A percentile compares a stretch with the other conserved stretches of the same genome.
phyloP scores from a whole-genome alignment of 23 red algal species.

The Gracilaria caudata region DNA sequence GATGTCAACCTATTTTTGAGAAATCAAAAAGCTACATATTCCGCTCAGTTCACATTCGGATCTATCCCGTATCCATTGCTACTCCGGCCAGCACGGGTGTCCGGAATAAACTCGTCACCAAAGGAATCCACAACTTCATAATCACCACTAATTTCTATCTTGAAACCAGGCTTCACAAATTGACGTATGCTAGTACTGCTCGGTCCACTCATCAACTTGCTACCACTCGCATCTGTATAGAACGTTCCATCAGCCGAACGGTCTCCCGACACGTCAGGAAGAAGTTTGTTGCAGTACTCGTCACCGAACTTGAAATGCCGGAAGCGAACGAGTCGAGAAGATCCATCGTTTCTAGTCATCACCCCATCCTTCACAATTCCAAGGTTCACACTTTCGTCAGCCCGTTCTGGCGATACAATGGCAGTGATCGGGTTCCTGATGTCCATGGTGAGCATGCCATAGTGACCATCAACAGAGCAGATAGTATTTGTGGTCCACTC shows the following conservation, averaged over 20 bases:
- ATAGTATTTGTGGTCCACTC: slow-evolving; percentile 52
- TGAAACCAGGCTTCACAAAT: slow-evolving; percentile 57
- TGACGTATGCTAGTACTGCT: slow-evolving; percentile 21
- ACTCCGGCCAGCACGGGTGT: not conserved
- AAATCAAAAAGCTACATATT: too few species aligned
- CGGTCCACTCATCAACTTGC: slow-evolving; percentile 32
- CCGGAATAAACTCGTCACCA: not conserved
- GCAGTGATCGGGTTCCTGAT: slow-evolving; percentile 41
- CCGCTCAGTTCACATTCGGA: slow-evolving; percentile 6
- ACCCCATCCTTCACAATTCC: not conserved
- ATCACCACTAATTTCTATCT: slow-evolving; percentile 20
- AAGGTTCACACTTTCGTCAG: slow-evolving; percentile 18
- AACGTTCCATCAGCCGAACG: slow-evolving; percentile 29
- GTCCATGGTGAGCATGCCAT: slow-evolving; percentile 31
- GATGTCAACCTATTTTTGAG: too few species aligned
- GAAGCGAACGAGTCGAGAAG: not conserved
- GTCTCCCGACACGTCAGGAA: not conserved
- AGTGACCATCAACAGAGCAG: not conserved
- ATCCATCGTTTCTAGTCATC: slow-evolving; percentile 10
- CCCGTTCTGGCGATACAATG: not conserved
- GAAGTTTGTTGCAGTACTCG: not conserved
- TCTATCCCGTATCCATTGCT: slow-evolving; percentile 18
- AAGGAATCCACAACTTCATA: slow-evolving; percentile 10
- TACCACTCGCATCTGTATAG: slow-evolving; percentile 42
- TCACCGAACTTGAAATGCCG: slow-evolving; percentile 1